A percentile compares a stretch with the other conserved stretches of the same genome.
phyloP scores from a whole-genome alignment of 2,329 filamentous ascomycete species.

The Microthyrium microscopicum region DNA sequence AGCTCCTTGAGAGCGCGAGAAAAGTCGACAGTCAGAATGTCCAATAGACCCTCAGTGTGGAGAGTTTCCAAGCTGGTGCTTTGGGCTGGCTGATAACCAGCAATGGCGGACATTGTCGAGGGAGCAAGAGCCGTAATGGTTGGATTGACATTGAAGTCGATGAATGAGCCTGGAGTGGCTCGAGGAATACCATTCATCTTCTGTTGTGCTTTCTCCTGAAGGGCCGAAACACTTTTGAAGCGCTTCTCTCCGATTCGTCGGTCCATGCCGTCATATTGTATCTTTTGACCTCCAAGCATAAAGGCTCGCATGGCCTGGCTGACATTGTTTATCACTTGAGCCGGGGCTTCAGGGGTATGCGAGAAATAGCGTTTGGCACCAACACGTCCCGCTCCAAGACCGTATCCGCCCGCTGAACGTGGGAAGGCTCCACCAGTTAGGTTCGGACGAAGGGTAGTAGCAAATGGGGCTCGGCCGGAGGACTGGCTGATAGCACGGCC shows the following conservation, averaged over 20 bases:
- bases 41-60: conserved; percentile 68
- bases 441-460: conserved; percentile 76
- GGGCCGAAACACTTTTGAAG: conserved; percentile 58
- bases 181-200: conserved; percentile 43
- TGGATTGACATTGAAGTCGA: conserved; percentile 80
- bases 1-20: conserved; percentile 73
- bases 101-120: conserved; percentile 43
- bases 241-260: conserved; percentile 53
- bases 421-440: conserved; percentile 75
- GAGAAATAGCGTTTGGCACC: conserved; percentile 77
- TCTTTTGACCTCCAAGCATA: conserved; percentile 76
- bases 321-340: conserved; percentile 90
- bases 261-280: conserved; percentile 66
- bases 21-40: conserved; percentile 76
- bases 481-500: conserved; percentile 42
- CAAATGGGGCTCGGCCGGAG: conserved; percentile 68
- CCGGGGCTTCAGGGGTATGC: conserved; percentile 66
- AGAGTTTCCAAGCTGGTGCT: conserved; percentile 40
- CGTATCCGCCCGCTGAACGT: conserved; percentile 80
- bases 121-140: conserved; percentile 78
- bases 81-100: conserved; percentile 27
- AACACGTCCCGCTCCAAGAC: conserved; percentile 49
- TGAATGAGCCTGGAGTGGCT: conserved; percentile 54
- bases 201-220: conserved; percentile 56
- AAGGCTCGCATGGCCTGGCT: conserved; percentile 85